A percentile compares a stretch with the other conserved stretches of the same genome.
Evolutionary conservation across 176 grass and related monocot genomes (phyloP).

Genomic region (Coix lacrymajobi): DNA sequence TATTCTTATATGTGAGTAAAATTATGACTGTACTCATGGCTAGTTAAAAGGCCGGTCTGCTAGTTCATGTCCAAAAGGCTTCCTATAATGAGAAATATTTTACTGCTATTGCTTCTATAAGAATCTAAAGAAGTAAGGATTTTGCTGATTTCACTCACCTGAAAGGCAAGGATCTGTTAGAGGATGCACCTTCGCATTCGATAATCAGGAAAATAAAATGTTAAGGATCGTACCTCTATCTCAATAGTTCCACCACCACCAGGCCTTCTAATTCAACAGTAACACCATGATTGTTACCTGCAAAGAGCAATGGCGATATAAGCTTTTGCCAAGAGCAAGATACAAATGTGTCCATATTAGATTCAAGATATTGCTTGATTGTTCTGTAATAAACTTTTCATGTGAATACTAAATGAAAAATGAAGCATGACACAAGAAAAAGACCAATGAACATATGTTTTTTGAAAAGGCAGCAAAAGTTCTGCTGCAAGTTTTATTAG

Average conservation of each 20-base stretch:
- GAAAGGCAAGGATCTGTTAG: not conserved
- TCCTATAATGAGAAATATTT: conserved; percentile 3
- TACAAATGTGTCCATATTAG: not conserved
- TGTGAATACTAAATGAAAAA: not conserved
- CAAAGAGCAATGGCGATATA: conserved; percentile 6
- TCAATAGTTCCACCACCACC: conserved; percentile 76
- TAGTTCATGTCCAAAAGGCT: not conserved
- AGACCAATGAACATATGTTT: not conserved
- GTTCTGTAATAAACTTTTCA: not conserved
- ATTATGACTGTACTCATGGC: not conserved
- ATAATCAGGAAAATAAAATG: not conserved
- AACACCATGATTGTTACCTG: conserved; percentile 73
- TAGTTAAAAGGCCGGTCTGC: not conserved
- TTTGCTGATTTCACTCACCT: not conserved
- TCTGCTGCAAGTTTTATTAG: not conserved
- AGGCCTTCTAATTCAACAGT: conserved; percentile 63
- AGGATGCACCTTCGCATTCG: not conserved
- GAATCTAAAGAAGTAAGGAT: not conserved
- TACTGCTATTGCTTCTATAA: conserved; percentile 1
- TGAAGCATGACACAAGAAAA: not conserved
- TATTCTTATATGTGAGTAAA: not conserved
- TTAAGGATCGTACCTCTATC: conserved; percentile 58
- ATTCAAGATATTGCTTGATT: not conserved
- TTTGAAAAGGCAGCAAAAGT: not conserved
- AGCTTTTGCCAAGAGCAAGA: conserved; percentile 14